Evolutionary conservation across 108 stramenopile species (phyloP).

Genomic region (Cyclotella distinguenda): DNA sequence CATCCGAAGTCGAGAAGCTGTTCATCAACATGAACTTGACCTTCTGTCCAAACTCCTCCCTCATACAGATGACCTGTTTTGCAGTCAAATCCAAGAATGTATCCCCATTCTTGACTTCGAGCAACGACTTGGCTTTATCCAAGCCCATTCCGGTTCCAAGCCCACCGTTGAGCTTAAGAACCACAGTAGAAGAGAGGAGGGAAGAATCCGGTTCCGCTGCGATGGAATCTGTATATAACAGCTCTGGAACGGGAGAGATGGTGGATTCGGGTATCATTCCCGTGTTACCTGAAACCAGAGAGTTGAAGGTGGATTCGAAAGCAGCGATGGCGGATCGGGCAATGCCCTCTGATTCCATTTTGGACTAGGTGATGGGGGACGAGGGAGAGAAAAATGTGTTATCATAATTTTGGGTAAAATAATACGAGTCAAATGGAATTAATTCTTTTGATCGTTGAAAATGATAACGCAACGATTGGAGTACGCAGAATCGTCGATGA

Average conservation of each 20-base stretch:
- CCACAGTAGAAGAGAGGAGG: conserved; percentile 91
- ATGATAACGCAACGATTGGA: no score
- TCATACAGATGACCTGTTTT: conserved; percentile 96
- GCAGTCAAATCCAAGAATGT: conserved; percentile 99
- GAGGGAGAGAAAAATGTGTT: not conserved
- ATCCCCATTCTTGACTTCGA: conserved; percentile 96
- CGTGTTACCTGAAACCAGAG: conserved; percentile 91
- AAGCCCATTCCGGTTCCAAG: conserved; percentile 99
- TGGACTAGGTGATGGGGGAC: conserved; percentile 49
- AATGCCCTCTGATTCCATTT: conserved; percentile 91
- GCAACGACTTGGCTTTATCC: conserved; percentile 97
- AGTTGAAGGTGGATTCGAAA: conserved; percentile 87
- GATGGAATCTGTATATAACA: conserved; percentile 79
- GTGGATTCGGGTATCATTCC: conserved; percentile 94
- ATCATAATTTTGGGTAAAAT: conserved; percentile 6
- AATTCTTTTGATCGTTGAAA: no score
- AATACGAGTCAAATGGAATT: no score
- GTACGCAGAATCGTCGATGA: no score
- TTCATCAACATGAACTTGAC: conserved; percentile 99
- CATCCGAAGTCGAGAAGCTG: conserved; percentile 95
- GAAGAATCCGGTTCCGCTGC: conserved; percentile 57
- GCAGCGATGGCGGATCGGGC: conserved; percentile 88
- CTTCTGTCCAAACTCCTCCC: conserved; percentile 84
- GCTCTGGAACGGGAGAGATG: conserved; percentile 90
- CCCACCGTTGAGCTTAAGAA: conserved; percentile 99